A percentile compares a stretch with the other conserved stretches of the same genome.
Evolutionary conservation across 1,284 basidiomycete genomes (phyloP).

Genomic region (Sparassis latifolia): DNA sequence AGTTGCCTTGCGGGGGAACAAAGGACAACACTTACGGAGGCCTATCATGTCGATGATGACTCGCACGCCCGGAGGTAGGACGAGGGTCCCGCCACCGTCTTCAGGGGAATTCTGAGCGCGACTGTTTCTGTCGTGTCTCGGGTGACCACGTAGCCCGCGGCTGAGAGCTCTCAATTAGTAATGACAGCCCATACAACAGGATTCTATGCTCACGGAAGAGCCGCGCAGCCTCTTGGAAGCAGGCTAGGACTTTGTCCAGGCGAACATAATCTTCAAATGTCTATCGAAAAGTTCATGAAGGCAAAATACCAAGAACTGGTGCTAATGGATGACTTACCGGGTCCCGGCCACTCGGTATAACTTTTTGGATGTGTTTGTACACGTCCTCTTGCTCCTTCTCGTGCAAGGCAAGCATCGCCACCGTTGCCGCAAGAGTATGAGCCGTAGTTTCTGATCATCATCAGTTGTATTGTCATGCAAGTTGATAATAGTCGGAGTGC

Average conservation of each 20-base stretch:
- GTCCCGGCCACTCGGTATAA: conserved; percentile 33
- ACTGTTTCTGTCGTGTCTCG: conserved; percentile 11
- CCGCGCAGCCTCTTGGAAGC: conserved; percentile 39
- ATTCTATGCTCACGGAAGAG: conserved; percentile 29
- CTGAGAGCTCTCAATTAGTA: background rate
- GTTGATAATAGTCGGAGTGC: background rate
- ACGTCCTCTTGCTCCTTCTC: conserved; percentile 42
- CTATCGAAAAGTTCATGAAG: conserved; percentile 19
- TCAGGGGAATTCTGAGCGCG: background rate
- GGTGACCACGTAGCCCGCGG: conserved; percentile 17
- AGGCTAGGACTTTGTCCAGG: conserved; percentile 38
- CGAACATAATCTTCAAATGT: conserved; percentile 35
- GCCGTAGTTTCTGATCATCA: conserved; percentile 41
- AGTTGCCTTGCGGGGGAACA: no score
- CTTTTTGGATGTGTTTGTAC: conserved; percentile 36
- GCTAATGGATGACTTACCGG: conserved; percentile 25
- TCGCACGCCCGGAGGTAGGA: conserved; percentile 9
- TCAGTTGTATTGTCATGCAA: background rate
- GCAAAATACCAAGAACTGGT: background rate
- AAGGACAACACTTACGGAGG: conserved; percentile 33
- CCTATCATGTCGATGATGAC: conserved; percentile 45
- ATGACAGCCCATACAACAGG: conserved; percentile 27
- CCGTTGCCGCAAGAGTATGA: conserved; percentile 38
- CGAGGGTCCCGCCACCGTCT: background rate
- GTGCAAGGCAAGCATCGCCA: conserved; percentile 39